Evolutionary conservation across 2,329 filamentous ascomycete genomes (phyloP).

Genomic region (Fusarium sterilihyphosum): DNA sequence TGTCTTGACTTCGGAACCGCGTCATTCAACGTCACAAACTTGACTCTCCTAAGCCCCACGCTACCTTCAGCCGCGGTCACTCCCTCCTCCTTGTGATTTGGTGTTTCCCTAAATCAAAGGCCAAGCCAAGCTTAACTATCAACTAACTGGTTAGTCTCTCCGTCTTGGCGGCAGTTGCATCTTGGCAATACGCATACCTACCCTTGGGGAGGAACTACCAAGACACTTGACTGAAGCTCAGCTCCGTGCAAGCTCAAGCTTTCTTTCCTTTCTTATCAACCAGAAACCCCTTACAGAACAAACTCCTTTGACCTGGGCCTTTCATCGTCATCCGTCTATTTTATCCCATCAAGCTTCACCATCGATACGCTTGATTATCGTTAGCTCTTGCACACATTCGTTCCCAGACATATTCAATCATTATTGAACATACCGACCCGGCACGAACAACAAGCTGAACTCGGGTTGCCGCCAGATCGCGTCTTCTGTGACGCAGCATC

Average conservation of each 20-base stretch:
- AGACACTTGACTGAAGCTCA: slow-evolving; percentile 19
- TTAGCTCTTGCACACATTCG: slow-evolving; percentile 5
- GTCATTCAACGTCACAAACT: slow-evolving; percentile 21
- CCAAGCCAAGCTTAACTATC: slow-evolving; percentile 32
- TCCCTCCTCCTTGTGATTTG: slow-evolving; percentile 21
- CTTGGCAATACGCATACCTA: slow-evolving; percentile 31
- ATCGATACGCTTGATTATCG: slow-evolving; percentile 11
- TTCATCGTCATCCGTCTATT: not conserved
- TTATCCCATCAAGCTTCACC: slow-evolving; percentile 1
- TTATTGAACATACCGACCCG: slow-evolving; percentile 1
- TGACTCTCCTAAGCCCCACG: not conserved
- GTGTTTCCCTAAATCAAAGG: slow-evolving; percentile 15
- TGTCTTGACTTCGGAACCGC: not conserved
- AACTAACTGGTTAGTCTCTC: slow-evolving; percentile 22
- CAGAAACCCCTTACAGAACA: not conserved
- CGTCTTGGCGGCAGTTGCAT: slow-evolving; percentile 31
- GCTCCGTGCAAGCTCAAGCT: slow-evolving; percentile 10
- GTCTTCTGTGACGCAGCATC: slow-evolving; percentile 1
- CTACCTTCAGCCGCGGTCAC: not conserved
- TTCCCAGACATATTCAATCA: slow-evolving; percentile 6
- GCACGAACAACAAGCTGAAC: not conserved
- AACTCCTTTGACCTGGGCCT: not conserved
- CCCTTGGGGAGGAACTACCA: slow-evolving; percentile 1
- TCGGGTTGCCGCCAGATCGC: not conserved
- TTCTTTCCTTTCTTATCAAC: slow-evolving; percentile 13